phyloP scores from a whole-genome alignment of 208 protist genomes.

The Phytomonas sp. region DNA sequence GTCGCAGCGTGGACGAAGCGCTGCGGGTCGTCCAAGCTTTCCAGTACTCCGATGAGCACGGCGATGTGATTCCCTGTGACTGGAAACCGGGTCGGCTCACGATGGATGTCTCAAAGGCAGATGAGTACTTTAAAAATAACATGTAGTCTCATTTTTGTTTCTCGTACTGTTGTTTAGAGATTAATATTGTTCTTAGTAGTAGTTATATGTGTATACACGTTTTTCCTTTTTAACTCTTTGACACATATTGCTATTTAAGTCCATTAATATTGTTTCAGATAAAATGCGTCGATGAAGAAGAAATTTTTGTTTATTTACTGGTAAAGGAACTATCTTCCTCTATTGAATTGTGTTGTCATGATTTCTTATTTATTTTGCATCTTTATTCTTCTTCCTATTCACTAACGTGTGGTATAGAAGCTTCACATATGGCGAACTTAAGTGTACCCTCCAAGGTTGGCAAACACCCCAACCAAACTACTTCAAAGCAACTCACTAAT shows the following conservation, averaged over 20 bases:
- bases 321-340: neutral
- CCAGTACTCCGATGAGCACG: slow-evolving; percentile 92
- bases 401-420: neutral
- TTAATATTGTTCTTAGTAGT: neutral
- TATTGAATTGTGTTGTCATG: neutral
- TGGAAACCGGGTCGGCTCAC: slow-evolving; percentile 90
- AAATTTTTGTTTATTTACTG: slow-evolving; percentile 1
- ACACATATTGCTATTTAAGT: slow-evolving; percentile 10
- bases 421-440: slow-evolving; percentile 32
- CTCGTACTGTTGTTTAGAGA: neutral
- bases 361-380: slow-evolving; percentile 12
- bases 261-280: slow-evolving; percentile 7
- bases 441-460: slow-evolving; percentile 49
- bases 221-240: slow-evolving; percentile 11
- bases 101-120: slow-evolving; percentile 87
- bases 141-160: slow-evolving; percentile 16
- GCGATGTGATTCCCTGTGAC: slow-evolving; percentile 93
- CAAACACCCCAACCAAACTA: slow-evolving; percentile 19
- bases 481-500: slow-evolving; percentile 11
- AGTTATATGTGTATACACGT: neutral
- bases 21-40: slow-evolving; percentile 94
- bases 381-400: slow-evolving; percentile 7
- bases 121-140: slow-evolving; percentile 90
- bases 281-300: neutral
- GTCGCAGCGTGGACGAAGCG: slow-evolving; percentile 93